Conservation (phyloP, 2,329 filamentous ascomycete species). For the Metarhizium robertsii region DNA sequence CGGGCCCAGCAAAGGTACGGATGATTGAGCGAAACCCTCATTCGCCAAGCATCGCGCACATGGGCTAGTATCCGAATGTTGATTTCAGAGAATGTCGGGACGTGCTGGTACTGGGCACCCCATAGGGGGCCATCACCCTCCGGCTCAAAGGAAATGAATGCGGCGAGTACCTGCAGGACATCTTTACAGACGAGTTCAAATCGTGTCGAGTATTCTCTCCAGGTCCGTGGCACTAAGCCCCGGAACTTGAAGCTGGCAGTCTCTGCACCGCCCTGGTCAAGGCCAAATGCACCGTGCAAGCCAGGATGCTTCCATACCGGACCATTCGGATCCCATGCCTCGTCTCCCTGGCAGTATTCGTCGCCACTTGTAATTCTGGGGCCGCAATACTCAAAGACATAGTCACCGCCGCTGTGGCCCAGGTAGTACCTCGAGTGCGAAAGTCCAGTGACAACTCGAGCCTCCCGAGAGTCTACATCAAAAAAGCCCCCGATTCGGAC, state of each 20-base stretch:
- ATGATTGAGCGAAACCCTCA: neutral
- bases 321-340: neutral
- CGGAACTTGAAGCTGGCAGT: slow-evolving; percentile 7
- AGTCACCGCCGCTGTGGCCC: slow-evolving; percentile 14
- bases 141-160: slow-evolving; percentile 9
- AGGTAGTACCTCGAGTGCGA: slow-evolving; percentile 13
- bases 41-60: neutral
- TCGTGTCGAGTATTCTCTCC: slow-evolving; percentile 10
- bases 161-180: slow-evolving; percentile 10
- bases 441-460: neutral
- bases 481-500: neutral
- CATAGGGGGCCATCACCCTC: neutral
- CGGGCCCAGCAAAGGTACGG: neutral
- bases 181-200: slow-evolving; percentile 6
- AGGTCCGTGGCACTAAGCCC: slow-evolving; percentile 14
- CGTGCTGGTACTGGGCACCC: neutral
- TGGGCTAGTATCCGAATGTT: neutral
- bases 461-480: neutral
- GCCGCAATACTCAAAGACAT: slow-evolving; percentile 16
- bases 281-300: neutral
- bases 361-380: neutral
- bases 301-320: neutral
- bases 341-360: neutral
- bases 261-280: neutral
- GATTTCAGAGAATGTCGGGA: neutral